Conservation (phyloP, 2,329 filamentous ascomycete species). For the Apiospora koreana region DNA sequence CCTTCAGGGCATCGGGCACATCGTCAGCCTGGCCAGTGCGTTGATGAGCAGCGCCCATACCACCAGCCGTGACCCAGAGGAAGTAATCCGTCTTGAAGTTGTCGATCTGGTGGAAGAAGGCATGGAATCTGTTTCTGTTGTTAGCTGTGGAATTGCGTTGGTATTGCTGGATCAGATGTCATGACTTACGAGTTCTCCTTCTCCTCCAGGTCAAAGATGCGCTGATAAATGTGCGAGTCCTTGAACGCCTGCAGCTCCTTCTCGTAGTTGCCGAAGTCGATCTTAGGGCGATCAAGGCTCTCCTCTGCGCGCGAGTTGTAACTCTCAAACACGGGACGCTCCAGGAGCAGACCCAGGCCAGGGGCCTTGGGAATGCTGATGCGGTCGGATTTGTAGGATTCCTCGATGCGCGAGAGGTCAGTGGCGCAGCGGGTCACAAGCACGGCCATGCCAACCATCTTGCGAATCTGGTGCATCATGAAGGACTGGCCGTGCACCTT, state of each 20-base stretch:
- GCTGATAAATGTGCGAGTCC: constrained; percentile 84
- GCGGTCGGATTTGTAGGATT: constrained; percentile 71
- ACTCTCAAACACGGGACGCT: constrained; percentile 85
- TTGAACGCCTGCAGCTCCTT: constrained; percentile 86
- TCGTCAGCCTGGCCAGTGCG: constrained; percentile 42
- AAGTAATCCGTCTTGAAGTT: constrained; percentile 72
- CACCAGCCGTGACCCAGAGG: constrained; percentile 72
- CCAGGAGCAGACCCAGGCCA: constrained; percentile 81
- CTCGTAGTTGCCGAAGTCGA: constrained; percentile 79
- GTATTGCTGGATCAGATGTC: neutral
- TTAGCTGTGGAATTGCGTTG: neutral
- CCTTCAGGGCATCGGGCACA: constrained; percentile 41
- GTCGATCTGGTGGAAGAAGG: constrained; percentile 79
- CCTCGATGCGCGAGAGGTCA: constrained; percentile 67
- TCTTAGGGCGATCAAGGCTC: constrained; percentile 63
- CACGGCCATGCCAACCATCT: constrained; percentile 94
- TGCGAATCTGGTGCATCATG: constrained; percentile 99
- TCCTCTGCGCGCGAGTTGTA: constrained; percentile 77
- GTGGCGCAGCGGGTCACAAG: constrained; percentile 83
- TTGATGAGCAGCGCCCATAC: constrained; percentile 61
- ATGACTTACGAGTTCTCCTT: constrained; percentile 76
- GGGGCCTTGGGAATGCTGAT: constrained; percentile 95
- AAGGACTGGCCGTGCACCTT: constrained; percentile 98
- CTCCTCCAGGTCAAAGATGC: constrained; percentile 89
- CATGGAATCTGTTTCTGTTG: constrained; percentile 60